These are phyloP conservation scores for Fusarium sambucinum DNA, from an alignment of 2,329 filamentous ascomycete species.

Conservation along the genomic window DNA sequence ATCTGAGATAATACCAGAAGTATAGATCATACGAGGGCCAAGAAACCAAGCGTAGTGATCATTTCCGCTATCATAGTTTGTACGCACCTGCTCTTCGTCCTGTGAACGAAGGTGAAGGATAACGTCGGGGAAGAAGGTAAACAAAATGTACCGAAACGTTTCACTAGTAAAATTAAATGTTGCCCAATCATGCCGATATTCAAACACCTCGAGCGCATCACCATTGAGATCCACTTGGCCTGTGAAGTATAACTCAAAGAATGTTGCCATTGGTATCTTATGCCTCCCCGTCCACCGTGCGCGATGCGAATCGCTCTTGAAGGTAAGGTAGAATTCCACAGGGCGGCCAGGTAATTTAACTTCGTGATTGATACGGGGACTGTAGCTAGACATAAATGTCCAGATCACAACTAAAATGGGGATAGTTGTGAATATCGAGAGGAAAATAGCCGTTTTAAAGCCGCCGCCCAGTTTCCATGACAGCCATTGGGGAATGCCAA, in stretches of 20 bases:
- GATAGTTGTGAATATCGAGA: slow-evolving; percentile 78
- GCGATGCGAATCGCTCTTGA: slow-evolving; percentile 69
- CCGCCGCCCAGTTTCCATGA: slow-evolving; percentile 85
- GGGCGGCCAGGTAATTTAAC: slow-evolving; percentile 84
- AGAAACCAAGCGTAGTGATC: slow-evolving; percentile 98
- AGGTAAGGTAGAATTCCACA: slow-evolving; percentile 87
- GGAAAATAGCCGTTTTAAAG: slow-evolving; percentile 87
- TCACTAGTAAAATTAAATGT: slow-evolving; percentile 87
- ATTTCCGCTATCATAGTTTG: slow-evolving; percentile 94
- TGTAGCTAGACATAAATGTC: slow-evolving; percentile 80
- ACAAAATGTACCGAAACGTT: slow-evolving; percentile 85
- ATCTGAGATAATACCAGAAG: slow-evolving; percentile 89
- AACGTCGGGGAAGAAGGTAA: slow-evolving; percentile 85
- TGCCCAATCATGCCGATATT: slow-evolving; percentile 95
- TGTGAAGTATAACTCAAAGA: slow-evolving; percentile 95
- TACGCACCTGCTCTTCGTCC: slow-evolving; percentile 95
- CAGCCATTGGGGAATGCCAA: slow-evolving; percentile 79
- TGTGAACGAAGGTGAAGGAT: slow-evolving; percentile 90
- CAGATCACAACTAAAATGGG: slow-evolving; percentile 85
- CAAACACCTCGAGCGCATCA: slow-evolving; percentile 84
- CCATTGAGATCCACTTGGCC: slow-evolving; percentile 93
- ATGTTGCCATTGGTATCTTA: slow-evolving; percentile 88
- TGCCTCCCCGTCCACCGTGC: slow-evolving; percentile 77
- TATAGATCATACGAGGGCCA: slow-evolving; percentile 97
- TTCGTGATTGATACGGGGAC: slow-evolving; percentile 90